Percentiles rank a stretch among this genome's conserved stretches.
Evolutionary conservation across 2,329 filamentous ascomycete genomes (phyloP).

Genomic region (Epichloe gansuensis): DNA sequence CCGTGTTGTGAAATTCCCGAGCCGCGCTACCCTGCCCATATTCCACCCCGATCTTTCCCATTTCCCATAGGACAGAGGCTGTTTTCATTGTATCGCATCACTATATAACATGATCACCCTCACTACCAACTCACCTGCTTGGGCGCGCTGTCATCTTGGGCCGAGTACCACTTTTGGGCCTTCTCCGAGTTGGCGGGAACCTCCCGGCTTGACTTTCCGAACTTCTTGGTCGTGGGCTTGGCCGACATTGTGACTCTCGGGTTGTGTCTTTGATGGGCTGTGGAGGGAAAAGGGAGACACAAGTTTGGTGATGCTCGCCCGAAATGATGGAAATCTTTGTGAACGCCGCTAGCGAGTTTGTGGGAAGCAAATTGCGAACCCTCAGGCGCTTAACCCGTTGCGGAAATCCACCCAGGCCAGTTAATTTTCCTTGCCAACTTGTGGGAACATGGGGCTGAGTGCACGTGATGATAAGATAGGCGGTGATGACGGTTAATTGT

Average conservation of each 20-base stretch:
- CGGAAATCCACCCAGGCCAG: constrained; percentile 10
- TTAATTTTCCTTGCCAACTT: constrained; percentile 8
- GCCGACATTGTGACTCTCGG: constrained; percentile 55
- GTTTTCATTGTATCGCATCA: constrained; percentile 4
- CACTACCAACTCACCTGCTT: constrained; percentile 73
- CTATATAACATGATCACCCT: constrained; percentile 9
- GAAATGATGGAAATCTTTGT: constrained; percentile 31
- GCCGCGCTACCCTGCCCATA: not conserved
- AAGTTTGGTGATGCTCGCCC: constrained; percentile 26
- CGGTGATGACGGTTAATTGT: not conserved
- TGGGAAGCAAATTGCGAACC: constrained; percentile 33
- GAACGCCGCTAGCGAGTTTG: constrained; percentile 30
- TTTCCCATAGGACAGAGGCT: not conserved
- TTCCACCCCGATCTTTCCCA: not conserved
- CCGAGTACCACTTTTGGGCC: constrained; percentile 98
- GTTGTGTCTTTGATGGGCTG: constrained; percentile 29
- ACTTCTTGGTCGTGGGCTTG: constrained; percentile 79
- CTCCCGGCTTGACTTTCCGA: constrained; percentile 90
- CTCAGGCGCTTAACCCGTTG: constrained; percentile 25
- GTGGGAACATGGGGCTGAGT: constrained; percentile 20
- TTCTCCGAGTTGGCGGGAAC: constrained; percentile 80
- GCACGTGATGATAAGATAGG: constrained; percentile 28
- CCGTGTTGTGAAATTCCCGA: no score
- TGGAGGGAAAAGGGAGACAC: constrained; percentile 23
- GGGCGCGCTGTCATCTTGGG: constrained; percentile 75